Evolutionary conservation across 2,329 filamentous ascomycete species (phyloP).

Genomic region (Aspergillus cejpii): DNA sequence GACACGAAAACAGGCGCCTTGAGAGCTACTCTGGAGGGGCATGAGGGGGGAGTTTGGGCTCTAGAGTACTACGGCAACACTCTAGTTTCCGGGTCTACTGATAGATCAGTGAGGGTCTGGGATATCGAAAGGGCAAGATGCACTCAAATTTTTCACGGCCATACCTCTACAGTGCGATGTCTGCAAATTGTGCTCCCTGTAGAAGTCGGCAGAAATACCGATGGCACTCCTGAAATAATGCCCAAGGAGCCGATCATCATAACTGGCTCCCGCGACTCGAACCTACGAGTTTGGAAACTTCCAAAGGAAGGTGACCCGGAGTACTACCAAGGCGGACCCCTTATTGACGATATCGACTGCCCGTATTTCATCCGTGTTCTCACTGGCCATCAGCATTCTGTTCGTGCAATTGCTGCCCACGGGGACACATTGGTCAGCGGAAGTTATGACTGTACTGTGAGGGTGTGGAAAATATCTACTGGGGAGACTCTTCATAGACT

Average conservation of each 20-base stretch:
- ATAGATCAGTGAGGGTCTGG: slow-evolving; percentile 98
- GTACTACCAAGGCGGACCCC: slow-evolving; percentile 72
- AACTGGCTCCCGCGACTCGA: slow-evolving; percentile 91
- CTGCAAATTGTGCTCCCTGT: slow-evolving; percentile 88
- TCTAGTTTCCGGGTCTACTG: slow-evolving; percentile 90
- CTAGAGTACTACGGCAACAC: slow-evolving; percentile 94
- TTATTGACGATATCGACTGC: slow-evolving; percentile 68
- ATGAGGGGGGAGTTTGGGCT: slow-evolving; percentile 97
- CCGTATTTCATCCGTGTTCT: slow-evolving; percentile 90
- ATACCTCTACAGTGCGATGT: slow-evolving; percentile 94
- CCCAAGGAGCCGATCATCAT: slow-evolving; percentile 94
- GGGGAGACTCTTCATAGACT: slow-evolving; percentile 80
- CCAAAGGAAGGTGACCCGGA: slow-evolving; percentile 70
- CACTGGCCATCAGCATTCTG: slow-evolving; percentile 82
- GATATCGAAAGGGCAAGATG: slow-evolving; percentile 90
- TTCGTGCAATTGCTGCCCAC: slow-evolving; percentile 89
- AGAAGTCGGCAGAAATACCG: slow-evolving; percentile 62
- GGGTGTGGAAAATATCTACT: slow-evolving; percentile 96
- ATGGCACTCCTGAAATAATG: slow-evolving; percentile 76
- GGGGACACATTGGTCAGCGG: slow-evolving; percentile 95
- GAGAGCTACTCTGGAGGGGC: slow-evolving; percentile 75
- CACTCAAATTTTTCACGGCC: slow-evolving; percentile 92
- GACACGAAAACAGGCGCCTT: slow-evolving; percentile 90
- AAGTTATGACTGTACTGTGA: slow-evolving; percentile 90
- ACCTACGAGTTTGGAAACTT: slow-evolving; percentile 87